A percentile compares a stretch with the other conserved stretches of the same genome.
Evolutionary conservation across 352 stramenopile genomes (phyloP).

Genomic region (Phytophthora uliginosa): DNA sequence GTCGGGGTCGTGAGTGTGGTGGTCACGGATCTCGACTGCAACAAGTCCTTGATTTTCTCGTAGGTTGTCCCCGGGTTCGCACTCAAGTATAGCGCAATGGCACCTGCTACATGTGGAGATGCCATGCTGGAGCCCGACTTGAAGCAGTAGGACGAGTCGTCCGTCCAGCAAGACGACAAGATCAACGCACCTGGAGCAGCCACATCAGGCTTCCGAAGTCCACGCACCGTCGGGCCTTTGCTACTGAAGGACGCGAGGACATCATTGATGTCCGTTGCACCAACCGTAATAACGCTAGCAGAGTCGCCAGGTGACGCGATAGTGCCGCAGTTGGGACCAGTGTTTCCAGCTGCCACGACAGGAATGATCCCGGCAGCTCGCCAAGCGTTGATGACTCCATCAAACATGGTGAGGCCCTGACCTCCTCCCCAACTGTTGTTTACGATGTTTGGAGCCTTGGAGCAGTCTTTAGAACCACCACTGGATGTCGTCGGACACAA

Average conservation of each 20-base stretch:
- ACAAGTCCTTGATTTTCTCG: constrained; percentile 50
- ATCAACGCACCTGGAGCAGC: constrained; percentile 57
- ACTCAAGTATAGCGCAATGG: constrained; percentile 64
- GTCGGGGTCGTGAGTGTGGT: constrained; percentile 39
- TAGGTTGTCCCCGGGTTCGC: constrained; percentile 47
- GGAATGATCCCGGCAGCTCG: constrained; percentile 64
- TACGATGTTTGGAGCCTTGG: constrained; percentile 60
- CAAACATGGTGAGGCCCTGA: constrained; percentile 53
- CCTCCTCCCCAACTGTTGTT: constrained; percentile 82
- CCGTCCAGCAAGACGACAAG: constrained; percentile 57
- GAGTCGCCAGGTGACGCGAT: constrained; percentile 67
- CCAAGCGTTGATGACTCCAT: constrained; percentile 57
- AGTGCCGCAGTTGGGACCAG: constrained; percentile 55
- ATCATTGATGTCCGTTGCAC: constrained; percentile 61
- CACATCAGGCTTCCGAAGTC: constrained; percentile 65
- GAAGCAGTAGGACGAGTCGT: constrained; percentile 57
- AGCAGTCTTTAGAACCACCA: constrained; percentile 54
- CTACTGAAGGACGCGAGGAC: constrained; percentile 59
- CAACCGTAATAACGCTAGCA: constrained; percentile 68
- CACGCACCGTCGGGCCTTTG: constrained; percentile 57
- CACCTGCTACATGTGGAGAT: constrained; percentile 65
- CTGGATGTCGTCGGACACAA: constrained; percentile 62
- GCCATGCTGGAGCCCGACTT: constrained; percentile 80
- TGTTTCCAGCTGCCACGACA: constrained; percentile 67
- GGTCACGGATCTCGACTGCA: constrained; percentile 43